A percentile compares a stretch with the other conserved stretches of the same genome.
These are phyloP conservation scores for Falciphora oryzae DNA, from an alignment of 2,329 filamentous ascomycete genomes.

Conservation along the genomic window DNA sequence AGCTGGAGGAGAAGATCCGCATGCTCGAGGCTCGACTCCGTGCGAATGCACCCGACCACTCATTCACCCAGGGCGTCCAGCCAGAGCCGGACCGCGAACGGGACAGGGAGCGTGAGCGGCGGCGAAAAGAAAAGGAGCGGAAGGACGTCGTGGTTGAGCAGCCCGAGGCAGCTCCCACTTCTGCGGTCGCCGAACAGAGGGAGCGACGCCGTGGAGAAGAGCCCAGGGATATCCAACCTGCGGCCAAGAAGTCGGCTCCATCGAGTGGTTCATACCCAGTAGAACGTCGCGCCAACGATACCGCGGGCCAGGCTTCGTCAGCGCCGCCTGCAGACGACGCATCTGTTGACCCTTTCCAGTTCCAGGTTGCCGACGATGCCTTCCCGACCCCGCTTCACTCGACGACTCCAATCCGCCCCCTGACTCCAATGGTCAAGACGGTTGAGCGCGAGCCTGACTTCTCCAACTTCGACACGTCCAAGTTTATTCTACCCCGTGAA, in stretches of 20 bases:
- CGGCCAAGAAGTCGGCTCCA: slow-evolving; percentile 11
- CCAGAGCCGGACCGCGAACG: neutral
- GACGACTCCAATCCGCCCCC: slow-evolving; percentile 34
- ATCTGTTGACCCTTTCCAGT: slow-evolving; percentile 52
- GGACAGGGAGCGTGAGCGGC: slow-evolving; percentile 10
- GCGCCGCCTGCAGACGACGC: slow-evolving; percentile 14
- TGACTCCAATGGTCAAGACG: slow-evolving; percentile 46
- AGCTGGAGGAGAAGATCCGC: slow-evolving; percentile 8
- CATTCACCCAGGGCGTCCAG: neutral
- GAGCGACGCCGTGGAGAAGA: neutral
- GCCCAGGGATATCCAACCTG: neutral
- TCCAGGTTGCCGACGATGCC: slow-evolving; percentile 47
- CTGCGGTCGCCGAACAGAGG: neutral
- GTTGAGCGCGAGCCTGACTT: slow-evolving; percentile 50
- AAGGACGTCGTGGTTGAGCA: slow-evolving; percentile 7
- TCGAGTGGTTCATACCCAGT: slow-evolving; percentile 15
- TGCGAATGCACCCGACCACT: neutral
- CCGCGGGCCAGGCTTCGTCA: slow-evolving; percentile 11
- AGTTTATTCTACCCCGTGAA: neutral
- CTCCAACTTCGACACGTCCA: slow-evolving; percentile 25
- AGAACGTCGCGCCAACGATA: neutral
- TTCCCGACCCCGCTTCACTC: slow-evolving; percentile 38
- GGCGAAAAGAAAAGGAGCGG: slow-evolving; percentile 7
- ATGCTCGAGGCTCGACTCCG: slow-evolving; percentile 7
- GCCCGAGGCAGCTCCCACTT: neutral